Evolutionary conservation across 2,329 filamentous ascomycete species (phyloP).

Genomic region (Coleophoma eucalyptorum): DNA sequence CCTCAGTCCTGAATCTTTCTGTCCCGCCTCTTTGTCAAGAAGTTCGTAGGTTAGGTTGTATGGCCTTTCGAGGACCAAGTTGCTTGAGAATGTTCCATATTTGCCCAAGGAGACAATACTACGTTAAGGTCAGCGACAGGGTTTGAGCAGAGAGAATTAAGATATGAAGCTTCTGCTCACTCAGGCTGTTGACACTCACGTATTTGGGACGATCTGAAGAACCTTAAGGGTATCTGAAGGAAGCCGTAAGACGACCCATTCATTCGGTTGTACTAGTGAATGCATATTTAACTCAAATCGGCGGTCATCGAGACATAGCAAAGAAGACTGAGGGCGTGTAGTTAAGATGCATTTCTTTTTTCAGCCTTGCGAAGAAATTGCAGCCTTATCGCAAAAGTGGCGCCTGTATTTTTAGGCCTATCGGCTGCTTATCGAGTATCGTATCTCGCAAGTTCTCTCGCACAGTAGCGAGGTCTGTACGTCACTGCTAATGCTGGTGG

Average conservation of each 20-base stretch:
- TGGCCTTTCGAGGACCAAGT: slow-evolving; percentile 85
- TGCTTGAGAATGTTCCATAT: slow-evolving; percentile 86
- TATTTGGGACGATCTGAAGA: slow-evolving; percentile 56
- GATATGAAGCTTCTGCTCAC: slow-evolving; percentile 13
- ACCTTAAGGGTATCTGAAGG: slow-evolving; percentile 55
- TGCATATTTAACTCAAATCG: slow-evolving; percentile 17
- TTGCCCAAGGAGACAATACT: slow-evolving; percentile 88
- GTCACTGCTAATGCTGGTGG: no score
- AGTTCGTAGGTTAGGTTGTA: slow-evolving; percentile 92
- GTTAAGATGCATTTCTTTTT: no score
- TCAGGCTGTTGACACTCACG: slow-evolving; percentile 38
- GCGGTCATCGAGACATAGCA: neutral
- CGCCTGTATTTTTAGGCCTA: no score
- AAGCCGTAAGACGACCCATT: slow-evolving; percentile 56
- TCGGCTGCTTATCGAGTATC: neutral
- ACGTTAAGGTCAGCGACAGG: slow-evolving; percentile 16
- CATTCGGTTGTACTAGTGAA: slow-evolving; percentile 47
- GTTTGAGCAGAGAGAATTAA: slow-evolving; percentile 6
- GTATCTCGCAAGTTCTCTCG: neutral
- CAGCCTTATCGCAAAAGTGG: neutral
- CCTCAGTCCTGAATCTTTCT: slow-evolving; percentile 66
- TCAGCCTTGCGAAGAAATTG: neutral
- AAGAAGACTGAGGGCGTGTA: no score
- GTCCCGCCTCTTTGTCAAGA: slow-evolving; percentile 63
- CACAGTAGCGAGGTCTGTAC: no score